Base-by-base conservation (phyloP, 2,329 filamentous ascomycete genomes). In the Aspergillus chevalieri region DNA sequence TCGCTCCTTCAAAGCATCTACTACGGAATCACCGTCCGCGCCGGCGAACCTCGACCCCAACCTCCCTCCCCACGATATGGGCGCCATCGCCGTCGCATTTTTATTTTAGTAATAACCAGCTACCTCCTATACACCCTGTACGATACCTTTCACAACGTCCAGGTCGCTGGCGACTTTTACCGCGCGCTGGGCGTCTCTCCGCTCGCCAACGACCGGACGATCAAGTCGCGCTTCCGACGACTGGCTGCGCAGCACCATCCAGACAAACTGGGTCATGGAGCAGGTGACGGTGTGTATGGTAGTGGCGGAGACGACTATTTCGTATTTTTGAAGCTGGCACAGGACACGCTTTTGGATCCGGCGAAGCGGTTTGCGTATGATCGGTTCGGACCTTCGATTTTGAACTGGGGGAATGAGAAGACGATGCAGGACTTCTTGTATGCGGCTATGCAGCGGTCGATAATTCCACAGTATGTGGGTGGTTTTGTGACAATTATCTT, bases 51-150 rank as follows among this genome's bases (percentile, higher is more conserved):
- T 12, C 87, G 86, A 52, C 92, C 86, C 1, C 81, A 73, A 50
- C 73, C 57, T 81, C 86, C 33, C 81, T 87, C 67, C 77, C 78
- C 83, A 2, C 83, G 83, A 57, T 88, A 82, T 67, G 76, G 79
- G 55, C 78, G 79, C 50, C 88, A 97, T 74, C 85, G 89, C 52
- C 86, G 87, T 50, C 81, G 83, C 60, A 92, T 96, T 66, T 84
- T 93, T 67, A 85, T 92, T 64, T 75, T 85, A 58, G 88, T 97
- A 62, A 85, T 97, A 46, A 76, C 85, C 44, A 73, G 81, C 52
- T 98, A 97, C 73, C 87, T 97, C 34, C 72, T 86, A 56, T 96
- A 95, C 77, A 95, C 90, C 43, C 83, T 97, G 61, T 93, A 91
- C 74, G 92, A 97, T 73, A 86, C 89, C 62, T 88, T 95, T 77